phyloP scores from a whole-genome alignment of 495 filamentous ascomycete genomes.

The Trichocladium antarcticum region DNA sequence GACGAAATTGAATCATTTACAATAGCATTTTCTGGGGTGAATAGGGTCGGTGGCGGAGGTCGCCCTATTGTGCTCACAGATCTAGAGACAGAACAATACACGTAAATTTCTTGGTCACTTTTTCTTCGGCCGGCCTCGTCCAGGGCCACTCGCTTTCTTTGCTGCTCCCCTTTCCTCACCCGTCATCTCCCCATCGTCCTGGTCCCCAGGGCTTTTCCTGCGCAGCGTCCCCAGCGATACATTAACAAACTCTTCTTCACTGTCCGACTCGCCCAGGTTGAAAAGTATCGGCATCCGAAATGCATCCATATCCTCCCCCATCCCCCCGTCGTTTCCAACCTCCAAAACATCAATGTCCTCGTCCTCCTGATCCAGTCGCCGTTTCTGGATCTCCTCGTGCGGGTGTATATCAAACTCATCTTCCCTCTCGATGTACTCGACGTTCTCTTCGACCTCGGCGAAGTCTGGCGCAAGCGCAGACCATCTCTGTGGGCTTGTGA shows the following conservation, averaged over 20 bases:
- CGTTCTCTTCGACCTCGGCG: constrained; percentile 93
- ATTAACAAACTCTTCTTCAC: constrained; percentile 80
- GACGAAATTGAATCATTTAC: background rate
- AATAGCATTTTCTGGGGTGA: background rate
- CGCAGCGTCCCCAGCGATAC: constrained; percentile 78
- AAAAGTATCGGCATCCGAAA: constrained; percentile 85
- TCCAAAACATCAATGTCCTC: constrained; percentile 83
- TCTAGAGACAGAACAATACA: too few species aligned
- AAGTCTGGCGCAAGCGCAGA: constrained; percentile 95
- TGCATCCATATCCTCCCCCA: constrained; percentile 44
- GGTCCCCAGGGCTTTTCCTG: constrained; percentile 49
- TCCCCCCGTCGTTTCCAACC: constrained; percentile 52
- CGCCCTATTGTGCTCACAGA: background rate
- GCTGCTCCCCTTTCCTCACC: constrained; percentile 24
- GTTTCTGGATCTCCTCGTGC: constrained; percentile 86
- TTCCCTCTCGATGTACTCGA: constrained; percentile 88
- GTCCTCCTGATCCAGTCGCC: constrained; percentile 71
- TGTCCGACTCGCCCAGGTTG: constrained; percentile 61
- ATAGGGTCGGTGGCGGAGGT: background rate
- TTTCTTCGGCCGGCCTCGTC: constrained; percentile 18
- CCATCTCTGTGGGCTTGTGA: constrained; percentile 87
- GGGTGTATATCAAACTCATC: constrained; percentile 98
- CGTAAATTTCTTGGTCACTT: constrained; percentile 7
- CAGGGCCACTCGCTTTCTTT: constrained; percentile 21
- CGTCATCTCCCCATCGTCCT: constrained; percentile 31